Percentiles rank a stretch among this genome's conserved stretches.
phyloP scores from a whole-genome alignment of 2,329 filamentous ascomycete genomes.

The Colletotrichum spaethianum region DNA sequence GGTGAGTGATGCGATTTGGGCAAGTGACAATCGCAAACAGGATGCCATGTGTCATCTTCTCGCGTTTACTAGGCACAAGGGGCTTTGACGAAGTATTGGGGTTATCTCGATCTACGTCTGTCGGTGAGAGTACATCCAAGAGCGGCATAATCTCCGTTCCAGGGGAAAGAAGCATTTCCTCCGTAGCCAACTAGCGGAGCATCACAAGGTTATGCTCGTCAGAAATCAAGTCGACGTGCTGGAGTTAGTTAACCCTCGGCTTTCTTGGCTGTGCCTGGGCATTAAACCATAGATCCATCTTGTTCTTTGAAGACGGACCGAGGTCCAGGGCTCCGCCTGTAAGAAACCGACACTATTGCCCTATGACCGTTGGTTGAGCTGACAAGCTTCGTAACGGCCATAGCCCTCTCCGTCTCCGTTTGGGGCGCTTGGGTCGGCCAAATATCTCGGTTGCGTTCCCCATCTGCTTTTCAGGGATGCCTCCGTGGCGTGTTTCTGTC shows the following conservation, averaged over 20 bases:
- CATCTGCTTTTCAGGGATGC: conserved; percentile 6
- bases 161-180: conserved; percentile 17
- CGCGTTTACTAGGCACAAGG: not conserved
- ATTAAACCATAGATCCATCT: not conserved
- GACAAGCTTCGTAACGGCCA: conserved; percentile 12
- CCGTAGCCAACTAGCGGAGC: not conserved
- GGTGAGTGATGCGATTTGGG: not conserved
- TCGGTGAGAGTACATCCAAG: conserved; percentile 19
- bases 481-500: conserved; percentile 19
- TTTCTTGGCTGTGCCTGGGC: not conserved
- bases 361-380: not conserved
- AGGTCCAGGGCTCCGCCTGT: not conserved
- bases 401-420: not conserved
- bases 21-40: not conserved
- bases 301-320: not conserved
- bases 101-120: conserved; percentile 11
- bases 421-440: not conserved
- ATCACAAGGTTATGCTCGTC: conserved; percentile 6
- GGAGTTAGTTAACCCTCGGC: not conserved
- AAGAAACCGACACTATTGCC: not conserved
- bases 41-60: not conserved
- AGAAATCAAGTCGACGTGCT: conserved; percentile 1
- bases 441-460: not conserved
- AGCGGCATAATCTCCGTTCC: conserved; percentile 1
- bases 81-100: not conserved